Conservation (phyloP, 192 early-diverging fungal genomes). For the Entomortierella parvispora region DNA sequence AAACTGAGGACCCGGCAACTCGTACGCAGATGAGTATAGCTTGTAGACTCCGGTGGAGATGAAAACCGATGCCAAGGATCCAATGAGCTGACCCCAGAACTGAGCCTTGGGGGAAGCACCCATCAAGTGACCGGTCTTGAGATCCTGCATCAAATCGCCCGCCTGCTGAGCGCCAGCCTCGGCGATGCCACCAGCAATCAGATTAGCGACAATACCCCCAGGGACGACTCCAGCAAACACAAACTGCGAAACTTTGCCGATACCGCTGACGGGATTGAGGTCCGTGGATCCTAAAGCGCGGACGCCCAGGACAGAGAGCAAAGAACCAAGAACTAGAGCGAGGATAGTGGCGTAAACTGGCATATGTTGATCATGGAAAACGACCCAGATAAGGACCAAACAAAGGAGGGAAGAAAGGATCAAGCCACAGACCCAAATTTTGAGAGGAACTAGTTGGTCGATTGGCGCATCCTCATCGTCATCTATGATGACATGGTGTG, state of each 20-base stretch:
- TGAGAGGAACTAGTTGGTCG: slow-evolving; percentile 68
- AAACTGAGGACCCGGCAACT: slow-evolving; percentile 75
- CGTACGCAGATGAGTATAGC: slow-evolving; percentile 74
- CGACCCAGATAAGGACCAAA: slow-evolving; percentile 65
- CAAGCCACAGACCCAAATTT: slow-evolving; percentile 73
- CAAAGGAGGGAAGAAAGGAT: slow-evolving; percentile 68
- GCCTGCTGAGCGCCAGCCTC: slow-evolving; percentile 68
- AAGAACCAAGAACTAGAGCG: slow-evolving; percentile 75
- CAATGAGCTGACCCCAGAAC: slow-evolving; percentile 86
- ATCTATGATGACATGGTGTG: slow-evolving; percentile 38
- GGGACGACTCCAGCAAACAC: slow-evolving; percentile 82
- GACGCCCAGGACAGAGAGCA: slow-evolving; percentile 82
- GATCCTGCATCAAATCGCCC: slow-evolving; percentile 74
- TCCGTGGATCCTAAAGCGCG: slow-evolving; percentile 88
- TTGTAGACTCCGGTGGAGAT: slow-evolving; percentile 75
- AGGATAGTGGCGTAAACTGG: slow-evolving; percentile 72
- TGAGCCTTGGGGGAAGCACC: slow-evolving; percentile 85
- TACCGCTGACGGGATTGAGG: slow-evolving; percentile 83
- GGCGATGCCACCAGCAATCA: slow-evolving; percentile 83
- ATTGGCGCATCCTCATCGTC: slow-evolving; percentile 57
- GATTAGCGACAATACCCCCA: slow-evolving; percentile 75
- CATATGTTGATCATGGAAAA: slow-evolving; percentile 71
- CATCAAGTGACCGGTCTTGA: slow-evolving; percentile 89
- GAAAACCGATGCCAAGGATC: slow-evolving; percentile 77
- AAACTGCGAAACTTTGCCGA: slow-evolving; percentile 88